Conservation (phyloP, 805 yeast genomes). For the Blastobotrys mokoenaii region DNA sequence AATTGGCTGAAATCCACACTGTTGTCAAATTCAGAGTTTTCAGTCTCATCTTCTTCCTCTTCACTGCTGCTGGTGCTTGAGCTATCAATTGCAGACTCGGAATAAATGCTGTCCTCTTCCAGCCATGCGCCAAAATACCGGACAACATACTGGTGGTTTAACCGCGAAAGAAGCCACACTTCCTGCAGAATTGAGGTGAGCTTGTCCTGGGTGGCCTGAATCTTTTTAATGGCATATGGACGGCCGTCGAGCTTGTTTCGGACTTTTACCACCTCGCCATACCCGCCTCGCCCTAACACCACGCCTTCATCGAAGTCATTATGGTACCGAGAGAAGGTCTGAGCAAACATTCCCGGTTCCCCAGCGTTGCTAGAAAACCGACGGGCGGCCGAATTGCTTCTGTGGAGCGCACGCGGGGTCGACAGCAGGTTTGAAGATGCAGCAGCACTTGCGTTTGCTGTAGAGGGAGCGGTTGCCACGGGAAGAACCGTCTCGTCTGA, state of each 20-base stretch:
- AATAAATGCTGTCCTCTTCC: slow-evolving; percentile 51
- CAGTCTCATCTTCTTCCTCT: slow-evolving; percentile 10
- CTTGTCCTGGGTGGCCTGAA: slow-evolving; percentile 72
- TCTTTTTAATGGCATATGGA: slow-evolving; percentile 88
- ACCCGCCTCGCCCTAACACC: slow-evolving; percentile 87
- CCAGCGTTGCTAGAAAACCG: not conserved
- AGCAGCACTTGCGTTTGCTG: not conserved
- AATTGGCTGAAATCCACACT: slow-evolving; percentile 7
- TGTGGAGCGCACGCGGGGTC: not conserved
- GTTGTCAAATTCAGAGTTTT: not conserved
- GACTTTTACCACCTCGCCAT: slow-evolving; percentile 97
- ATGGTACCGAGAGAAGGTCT: slow-evolving; percentile 59
- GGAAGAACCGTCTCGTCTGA: slow-evolving; percentile 26
- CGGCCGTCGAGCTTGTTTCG: slow-evolving; percentile 90
- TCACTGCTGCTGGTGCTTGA: slow-evolving; percentile 18
- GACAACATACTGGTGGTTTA: slow-evolving; percentile 93
- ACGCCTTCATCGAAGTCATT: slow-evolving; percentile 95
- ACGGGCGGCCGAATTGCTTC: not conserved
- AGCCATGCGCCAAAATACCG: slow-evolving; percentile 97
- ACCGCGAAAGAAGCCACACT: slow-evolving; percentile 81
- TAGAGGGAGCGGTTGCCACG: not conserved
- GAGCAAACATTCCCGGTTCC: not conserved
- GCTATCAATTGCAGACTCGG: slow-evolving; percentile 30
- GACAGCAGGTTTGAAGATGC: not conserved
- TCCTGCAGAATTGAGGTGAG: slow-evolving; percentile 78